A percentile compares a stretch with the other conserved stretches of the same genome.
phyloP scores from a whole-genome alignment of 306 rosid genomes.

The Corylus heterophylla region DNA sequence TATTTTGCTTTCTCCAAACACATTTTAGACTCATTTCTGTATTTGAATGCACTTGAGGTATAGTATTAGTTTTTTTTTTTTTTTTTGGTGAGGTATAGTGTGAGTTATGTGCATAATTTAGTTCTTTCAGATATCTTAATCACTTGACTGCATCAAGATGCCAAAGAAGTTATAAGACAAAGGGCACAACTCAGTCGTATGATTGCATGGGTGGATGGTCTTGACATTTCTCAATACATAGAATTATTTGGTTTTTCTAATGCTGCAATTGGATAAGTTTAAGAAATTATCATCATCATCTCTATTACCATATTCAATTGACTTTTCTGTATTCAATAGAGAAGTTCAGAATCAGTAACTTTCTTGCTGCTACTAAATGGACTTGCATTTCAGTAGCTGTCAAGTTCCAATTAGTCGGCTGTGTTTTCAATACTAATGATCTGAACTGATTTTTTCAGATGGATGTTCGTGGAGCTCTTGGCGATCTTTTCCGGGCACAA shows the following conservation, averaged over 20 bases:
- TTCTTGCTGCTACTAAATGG: background rate
- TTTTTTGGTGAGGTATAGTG: too few species aligned
- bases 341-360: background rate
- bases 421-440: constrained; percentile 24
- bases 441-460: constrained; percentile 59
- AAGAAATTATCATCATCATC: background rate
- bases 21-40: too few species aligned
- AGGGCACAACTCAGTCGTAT: background rate
- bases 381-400: background rate
- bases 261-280: background rate
- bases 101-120: background rate
- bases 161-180: background rate
- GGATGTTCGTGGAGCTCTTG: constrained; percentile 96
- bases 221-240: background rate
- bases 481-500: constrained; percentile 86
- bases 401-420: background rate
- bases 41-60: too few species aligned
- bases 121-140: background rate
- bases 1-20: too few species aligned
- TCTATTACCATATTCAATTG: background rate
- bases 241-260: background rate
- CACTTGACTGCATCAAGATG: background rate
- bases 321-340: background rate
- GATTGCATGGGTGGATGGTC: background rate
- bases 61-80: too few species aligned